phyloP scores from a whole-genome alignment of 805 yeast genomes.

The Kuraishia molischiana region DNA sequence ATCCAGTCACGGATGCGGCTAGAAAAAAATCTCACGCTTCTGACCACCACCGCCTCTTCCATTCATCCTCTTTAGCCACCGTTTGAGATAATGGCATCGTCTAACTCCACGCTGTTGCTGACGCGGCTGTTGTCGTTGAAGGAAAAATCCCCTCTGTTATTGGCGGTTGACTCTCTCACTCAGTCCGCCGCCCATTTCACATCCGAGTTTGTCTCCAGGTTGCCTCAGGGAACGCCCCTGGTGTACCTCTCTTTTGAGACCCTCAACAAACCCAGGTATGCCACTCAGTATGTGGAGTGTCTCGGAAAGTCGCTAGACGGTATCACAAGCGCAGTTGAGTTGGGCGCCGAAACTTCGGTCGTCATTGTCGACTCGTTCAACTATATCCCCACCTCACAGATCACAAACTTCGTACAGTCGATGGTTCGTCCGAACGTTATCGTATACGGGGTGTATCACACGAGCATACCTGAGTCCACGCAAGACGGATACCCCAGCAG shows the following conservation, averaged over 20 bases:
- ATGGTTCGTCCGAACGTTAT: constrained; percentile 23
- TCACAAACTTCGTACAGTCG: constrained; percentile 41
- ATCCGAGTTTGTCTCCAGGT: constrained; percentile 43
- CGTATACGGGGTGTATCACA: constrained; percentile 25
- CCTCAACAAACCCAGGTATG: constrained; percentile 36
- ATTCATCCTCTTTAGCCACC: too few relatives aligned
- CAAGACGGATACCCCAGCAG: constrained; percentile 42
- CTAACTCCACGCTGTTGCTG: constrained; percentile 39
- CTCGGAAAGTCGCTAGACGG: constrained; percentile 7
- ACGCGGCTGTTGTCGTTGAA: constrained; percentile 58
- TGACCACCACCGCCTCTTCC: too few relatives aligned
- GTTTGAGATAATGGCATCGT: background rate
- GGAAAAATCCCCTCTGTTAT: constrained; percentile 66
- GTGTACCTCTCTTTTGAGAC: constrained; percentile 67
- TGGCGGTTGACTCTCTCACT: constrained; percentile 57
- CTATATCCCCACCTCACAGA: constrained; percentile 32
- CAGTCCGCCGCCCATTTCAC: constrained; percentile 57
- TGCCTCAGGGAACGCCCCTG: constrained; percentile 23
- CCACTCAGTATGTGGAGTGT: constrained; percentile 39
- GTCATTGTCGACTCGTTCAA: constrained; percentile 64
- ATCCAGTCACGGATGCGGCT: too few relatives aligned
- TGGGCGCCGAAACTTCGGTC: constrained; percentile 21
- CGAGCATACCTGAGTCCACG: constrained; percentile 12
- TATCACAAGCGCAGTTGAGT: background rate
- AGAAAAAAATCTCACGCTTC: too few relatives aligned